Conservation (phyloP, 345 rosid species). For the Hibiscus tridactylites region DNA sequence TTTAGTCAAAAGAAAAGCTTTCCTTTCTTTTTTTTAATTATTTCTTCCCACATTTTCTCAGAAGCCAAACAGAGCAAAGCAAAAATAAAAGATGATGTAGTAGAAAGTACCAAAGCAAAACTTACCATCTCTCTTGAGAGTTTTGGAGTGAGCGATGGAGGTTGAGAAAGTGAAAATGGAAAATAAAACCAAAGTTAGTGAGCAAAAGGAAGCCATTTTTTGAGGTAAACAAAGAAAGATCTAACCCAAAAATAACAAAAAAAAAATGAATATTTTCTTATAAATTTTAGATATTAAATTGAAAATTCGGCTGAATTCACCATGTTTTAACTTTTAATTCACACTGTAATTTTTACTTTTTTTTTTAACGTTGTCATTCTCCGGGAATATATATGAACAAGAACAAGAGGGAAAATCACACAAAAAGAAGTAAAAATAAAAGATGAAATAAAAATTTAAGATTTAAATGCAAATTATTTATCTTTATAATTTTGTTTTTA, state of each 20-base stretch:
- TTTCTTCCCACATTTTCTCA: background rate
- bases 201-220: slow-evolving; percentile 11
- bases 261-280: background rate
- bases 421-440: background rate
- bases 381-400: no score
- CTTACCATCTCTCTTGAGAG: slow-evolving; percentile 59
- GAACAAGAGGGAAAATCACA: no score
- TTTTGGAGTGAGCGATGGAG: slow-evolving; percentile 37
- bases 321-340: no score
- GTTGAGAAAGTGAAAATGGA: slow-evolving; percentile 27
- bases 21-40: background rate
- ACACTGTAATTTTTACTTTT: no score
- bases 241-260: background rate
- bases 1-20: background rate
- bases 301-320: background rate
- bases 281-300: background rate
- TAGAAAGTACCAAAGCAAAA: background rate
- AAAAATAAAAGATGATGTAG: background rate
- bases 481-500: background rate
- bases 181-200: slow-evolving; percentile 16
- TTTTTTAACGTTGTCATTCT: no score
- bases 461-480: background rate
- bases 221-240: background rate
- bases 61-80: background rate
- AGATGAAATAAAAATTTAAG: background rate